Conservation (phyloP, 345 rosid species). For the Salix koriyanagi region DNA sequence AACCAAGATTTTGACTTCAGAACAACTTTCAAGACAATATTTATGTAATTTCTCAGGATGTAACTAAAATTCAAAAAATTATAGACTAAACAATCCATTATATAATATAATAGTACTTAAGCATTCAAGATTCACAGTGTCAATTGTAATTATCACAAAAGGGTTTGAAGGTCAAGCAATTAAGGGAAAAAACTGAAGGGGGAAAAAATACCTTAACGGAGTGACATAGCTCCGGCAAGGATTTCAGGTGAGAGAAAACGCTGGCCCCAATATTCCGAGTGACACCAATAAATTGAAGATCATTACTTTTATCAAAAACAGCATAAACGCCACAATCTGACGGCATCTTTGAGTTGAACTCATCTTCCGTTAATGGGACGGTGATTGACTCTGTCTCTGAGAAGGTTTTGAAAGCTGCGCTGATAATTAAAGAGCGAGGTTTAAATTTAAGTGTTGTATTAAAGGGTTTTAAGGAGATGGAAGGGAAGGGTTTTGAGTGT, state of each 20-base stretch:
- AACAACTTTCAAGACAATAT: too few relatives aligned
- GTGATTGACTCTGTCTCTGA: conserved; percentile 45
- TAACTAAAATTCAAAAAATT: too few relatives aligned
- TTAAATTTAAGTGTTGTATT: conserved; percentile 4
- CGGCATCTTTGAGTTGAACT: conserved; percentile 37
- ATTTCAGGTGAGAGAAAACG: conserved; percentile 54
- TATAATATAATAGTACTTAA: too few relatives aligned
- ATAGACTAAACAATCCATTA: too few relatives aligned
- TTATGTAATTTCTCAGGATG: too few relatives aligned
- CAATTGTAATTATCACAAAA: not conserved
- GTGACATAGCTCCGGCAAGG: conserved; percentile 69
- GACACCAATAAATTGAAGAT: conserved; percentile 81
- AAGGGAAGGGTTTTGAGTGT: conserved; percentile 33
- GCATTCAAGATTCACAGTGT: too few relatives aligned
- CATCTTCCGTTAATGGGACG: conserved; percentile 30
- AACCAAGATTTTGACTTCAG: too few relatives aligned
- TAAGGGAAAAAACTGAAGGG: not conserved
- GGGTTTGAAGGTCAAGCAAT: not conserved
- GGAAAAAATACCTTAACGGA: conserved; percentile 55
- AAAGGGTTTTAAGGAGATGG: conserved; percentile 38
- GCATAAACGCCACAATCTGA: conserved; percentile 75
- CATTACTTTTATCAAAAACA: conserved; percentile 53
- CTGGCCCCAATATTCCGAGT: conserved; percentile 75
- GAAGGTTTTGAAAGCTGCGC: conserved; percentile 46
- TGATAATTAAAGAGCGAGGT: conserved; percentile 34